phyloP scores from a whole-genome alignment of 352 stramenopile genomes.

The Pythium utonaiense region DNA sequence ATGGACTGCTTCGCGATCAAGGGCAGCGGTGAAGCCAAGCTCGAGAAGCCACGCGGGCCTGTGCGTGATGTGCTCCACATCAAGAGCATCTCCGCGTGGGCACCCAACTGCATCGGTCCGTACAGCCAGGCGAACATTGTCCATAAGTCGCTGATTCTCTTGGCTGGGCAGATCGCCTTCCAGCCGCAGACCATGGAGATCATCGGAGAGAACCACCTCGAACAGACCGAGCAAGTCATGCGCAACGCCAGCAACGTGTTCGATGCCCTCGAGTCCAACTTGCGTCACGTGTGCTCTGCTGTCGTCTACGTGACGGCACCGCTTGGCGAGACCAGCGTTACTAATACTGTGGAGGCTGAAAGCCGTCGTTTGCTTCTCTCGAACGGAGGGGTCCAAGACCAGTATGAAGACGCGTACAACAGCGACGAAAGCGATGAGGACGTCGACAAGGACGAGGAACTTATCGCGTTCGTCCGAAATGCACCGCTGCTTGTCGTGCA shows the following conservation, averaged over 20 bases:
- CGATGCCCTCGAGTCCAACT: conserved; percentile 74
- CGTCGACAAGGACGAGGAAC: conserved; percentile 54
- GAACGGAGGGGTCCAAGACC: conserved; percentile 54
- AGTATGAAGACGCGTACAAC: conserved; percentile 51
- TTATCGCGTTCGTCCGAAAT: conserved; percentile 39
- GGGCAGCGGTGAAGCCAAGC: conserved; percentile 60
- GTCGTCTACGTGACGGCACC: conserved; percentile 55
- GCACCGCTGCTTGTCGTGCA: conserved; percentile 58
- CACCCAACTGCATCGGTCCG: conserved; percentile 97
- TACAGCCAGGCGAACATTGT: conserved; percentile 98
- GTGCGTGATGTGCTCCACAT: conserved; percentile 92
- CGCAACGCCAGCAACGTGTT: conserved; percentile 64
- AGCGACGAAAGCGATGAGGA: conserved; percentile 79
- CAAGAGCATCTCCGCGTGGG: conserved; percentile 96
- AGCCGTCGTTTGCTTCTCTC: conserved; percentile 23
- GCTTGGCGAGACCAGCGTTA: background rate
- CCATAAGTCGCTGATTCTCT: conserved; percentile 86
- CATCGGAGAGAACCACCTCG: conserved; percentile 34
- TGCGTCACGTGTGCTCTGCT: conserved; percentile 63
- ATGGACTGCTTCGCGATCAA: conserved; percentile 90
- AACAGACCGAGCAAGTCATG: conserved; percentile 54
- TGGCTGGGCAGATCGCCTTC: conserved; percentile 97
- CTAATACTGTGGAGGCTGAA: conserved; percentile 2
- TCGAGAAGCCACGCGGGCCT: conserved; percentile 43
- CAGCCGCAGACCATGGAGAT: conserved; percentile 94